Evolutionary conservation across 2,329 filamentous ascomycete genomes (phyloP), one percentile per base, ranked within the genome.

Genomic region (Colletotrichum karsti): DNA sequence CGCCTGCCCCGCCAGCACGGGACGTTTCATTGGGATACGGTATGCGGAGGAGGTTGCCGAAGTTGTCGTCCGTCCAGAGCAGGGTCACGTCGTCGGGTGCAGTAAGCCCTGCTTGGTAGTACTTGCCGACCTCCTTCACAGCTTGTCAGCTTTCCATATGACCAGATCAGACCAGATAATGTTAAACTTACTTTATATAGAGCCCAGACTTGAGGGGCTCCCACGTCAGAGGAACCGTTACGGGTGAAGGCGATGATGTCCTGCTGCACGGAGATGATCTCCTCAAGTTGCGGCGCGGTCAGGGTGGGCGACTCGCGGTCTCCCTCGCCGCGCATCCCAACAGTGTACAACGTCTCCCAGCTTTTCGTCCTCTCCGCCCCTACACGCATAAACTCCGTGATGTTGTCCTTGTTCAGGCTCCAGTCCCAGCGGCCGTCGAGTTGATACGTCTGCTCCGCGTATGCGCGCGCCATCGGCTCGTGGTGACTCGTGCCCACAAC

Each of bases 51-150:
- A 90, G 84, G 74, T 90, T 89, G 2, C 88, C 88, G 76, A 83
- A 87, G 74, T 90, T 91, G 74, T 91, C 89, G 71, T 91, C 89
- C 0, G 87, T 84, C 85, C 88, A 91, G 3, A 91, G 78, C 4
- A 91, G 79, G 0, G 87, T 91, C 35, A 91, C 84, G 72, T 90
- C 85, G 30, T 91, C 88, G 0, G 87, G 85, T 2, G 92, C 87
- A 5, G 82, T 77, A 79, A 90, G 85, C 13, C 88, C 87, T 15
- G 83, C 81, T 71, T 88, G 83, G 71, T 85, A 89, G 73, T 90
- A 89, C 10, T 83, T 84, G 46, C 85, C 85, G 0, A 90, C 87
- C 69, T 79, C 77, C 33, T 26, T n/a, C n/a, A n/a, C n/a, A n/a
- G n/a, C n/a, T n/a, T n/a, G n/a, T n/a, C n/a, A n/a, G n/a, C n/a